These are phyloP conservation scores for Yamadazyma triangularis DNA, from an alignment of 1,139 yeast genomes.

Conservation along the genomic window DNA sequence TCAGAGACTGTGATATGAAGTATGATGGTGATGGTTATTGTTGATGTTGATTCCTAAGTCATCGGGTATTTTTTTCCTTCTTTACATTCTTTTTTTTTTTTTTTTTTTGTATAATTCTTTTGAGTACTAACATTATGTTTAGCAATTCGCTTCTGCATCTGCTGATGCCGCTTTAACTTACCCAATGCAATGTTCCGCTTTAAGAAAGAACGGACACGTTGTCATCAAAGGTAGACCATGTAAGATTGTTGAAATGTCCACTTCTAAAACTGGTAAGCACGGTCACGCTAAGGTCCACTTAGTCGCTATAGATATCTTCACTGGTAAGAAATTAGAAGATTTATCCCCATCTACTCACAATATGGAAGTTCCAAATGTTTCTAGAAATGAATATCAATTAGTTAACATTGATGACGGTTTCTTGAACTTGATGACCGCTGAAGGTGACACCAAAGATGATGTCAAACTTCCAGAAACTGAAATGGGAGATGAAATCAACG, in stretches of 20 bases:
- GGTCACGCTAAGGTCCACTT: conserved; percentile 99
- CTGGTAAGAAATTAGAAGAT: conserved; percentile 99
- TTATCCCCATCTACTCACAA: conserved; percentile 99
- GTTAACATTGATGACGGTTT: conserved; percentile 97
- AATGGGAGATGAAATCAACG: conserved; percentile 86
- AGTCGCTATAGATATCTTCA: conserved; percentile 98
- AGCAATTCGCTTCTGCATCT: conserved; percentile 97
- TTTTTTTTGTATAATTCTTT: too few species aligned
- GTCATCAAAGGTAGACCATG: conserved; percentile 99
- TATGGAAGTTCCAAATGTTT: conserved; percentile 99
- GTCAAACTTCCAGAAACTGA: conserved; percentile 98
- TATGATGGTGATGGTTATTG: not conserved
- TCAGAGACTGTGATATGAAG: not conserved
- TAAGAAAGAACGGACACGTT: conserved; percentile 99
- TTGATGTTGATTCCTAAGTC: not conserved
- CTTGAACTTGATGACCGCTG: conserved; percentile 94
- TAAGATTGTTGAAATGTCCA: conserved; percentile 99
- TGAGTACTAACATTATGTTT: conserved; percentile 29
- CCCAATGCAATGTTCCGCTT: conserved; percentile 99
- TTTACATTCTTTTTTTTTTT: too few species aligned
- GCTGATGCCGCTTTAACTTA: conserved; percentile 98
- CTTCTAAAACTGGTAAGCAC: conserved; percentile 99
- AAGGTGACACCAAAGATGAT: conserved; percentile 99
- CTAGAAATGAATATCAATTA: conserved; percentile 93
- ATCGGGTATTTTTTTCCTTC: not conserved